Evolutionary conservation across 495 filamentous ascomycete species (phyloP).

Genomic region (Lepidopterella palustris): DNA sequence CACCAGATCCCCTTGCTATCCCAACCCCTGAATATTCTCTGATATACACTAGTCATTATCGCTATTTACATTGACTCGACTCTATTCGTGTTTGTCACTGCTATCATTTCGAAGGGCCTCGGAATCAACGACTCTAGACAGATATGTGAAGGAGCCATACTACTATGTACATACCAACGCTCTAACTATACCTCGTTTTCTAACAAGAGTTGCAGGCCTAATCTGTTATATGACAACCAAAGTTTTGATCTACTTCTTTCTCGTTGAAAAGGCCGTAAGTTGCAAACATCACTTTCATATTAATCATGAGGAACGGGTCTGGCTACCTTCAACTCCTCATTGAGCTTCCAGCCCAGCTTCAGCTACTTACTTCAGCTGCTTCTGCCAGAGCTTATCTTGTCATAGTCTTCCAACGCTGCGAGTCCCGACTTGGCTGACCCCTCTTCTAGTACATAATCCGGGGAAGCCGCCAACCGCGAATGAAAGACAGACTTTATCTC

Average conservation of each 20-base stretch:
- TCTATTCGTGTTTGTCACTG: conserved; percentile 45
- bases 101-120: conserved; percentile 45
- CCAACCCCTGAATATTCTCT: neutral
- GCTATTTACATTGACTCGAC: conserved; percentile 47
- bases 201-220: conserved; percentile 10
- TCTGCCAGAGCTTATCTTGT: too few species aligned
- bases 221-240: conserved; percentile 50
- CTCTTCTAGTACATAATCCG: conserved; percentile 44
- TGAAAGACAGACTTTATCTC: conserved; percentile 46
- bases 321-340: too few species aligned
- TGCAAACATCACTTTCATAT: neutral
- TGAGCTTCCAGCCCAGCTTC: too few species aligned
- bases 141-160: conserved; percentile 45
- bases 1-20: neutral
- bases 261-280: conserved; percentile 49
- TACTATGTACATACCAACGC: conserved; percentile 39
- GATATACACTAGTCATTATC: conserved; percentile 40
- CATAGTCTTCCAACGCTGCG: too few species aligned
- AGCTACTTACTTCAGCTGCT: too few species aligned
- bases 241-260: conserved; percentile 48
- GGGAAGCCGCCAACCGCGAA: conserved; percentile 36
- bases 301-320: too few species aligned
- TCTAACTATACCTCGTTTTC: neutral
- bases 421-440: too few species aligned
- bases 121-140: conserved; percentile 39